These are phyloP conservation scores for Alectoria sarmentosa DNA, from an alignment of 495 filamentous ascomycete species.

Conservation along the genomic window DNA sequence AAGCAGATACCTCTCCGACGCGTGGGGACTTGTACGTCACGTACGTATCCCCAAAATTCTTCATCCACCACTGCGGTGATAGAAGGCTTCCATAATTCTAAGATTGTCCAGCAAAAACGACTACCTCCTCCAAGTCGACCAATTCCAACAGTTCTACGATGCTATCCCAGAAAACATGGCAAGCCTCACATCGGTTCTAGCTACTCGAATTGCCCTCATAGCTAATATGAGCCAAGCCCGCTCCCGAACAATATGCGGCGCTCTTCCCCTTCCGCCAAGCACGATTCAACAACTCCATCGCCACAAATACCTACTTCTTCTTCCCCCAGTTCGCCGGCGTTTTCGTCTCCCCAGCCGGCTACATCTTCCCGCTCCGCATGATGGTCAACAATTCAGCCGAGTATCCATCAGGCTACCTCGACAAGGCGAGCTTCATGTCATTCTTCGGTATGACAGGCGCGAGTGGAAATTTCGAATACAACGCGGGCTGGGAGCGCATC, in stretches of 20 bases:
- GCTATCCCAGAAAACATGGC: slow-evolving; percentile 19
- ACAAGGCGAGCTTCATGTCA: slow-evolving; percentile 38
- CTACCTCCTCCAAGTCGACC: slow-evolving; percentile 28
- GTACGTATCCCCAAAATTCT: neutral
- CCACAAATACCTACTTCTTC: slow-evolving; percentile 48
- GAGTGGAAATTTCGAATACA: slow-evolving; percentile 36
- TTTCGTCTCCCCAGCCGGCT: slow-evolving; percentile 41
- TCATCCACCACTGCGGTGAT: neutral
- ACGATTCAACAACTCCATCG: slow-evolving; percentile 42
- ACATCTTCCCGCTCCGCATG: slow-evolving; percentile 39
- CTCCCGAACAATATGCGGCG: slow-evolving; percentile 17
- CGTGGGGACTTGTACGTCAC: slow-evolving; percentile 45
- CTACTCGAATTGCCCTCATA: neutral
- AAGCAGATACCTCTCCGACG: slow-evolving; percentile 49
- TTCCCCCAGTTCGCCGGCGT: slow-evolving; percentile 44
- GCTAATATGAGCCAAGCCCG: slow-evolving; percentile 11
- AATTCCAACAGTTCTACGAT: slow-evolving; percentile 26
- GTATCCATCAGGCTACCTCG: slow-evolving; percentile 39
- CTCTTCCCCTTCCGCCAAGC: slow-evolving; percentile 19
- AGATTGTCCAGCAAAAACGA: slow-evolving; percentile 24
- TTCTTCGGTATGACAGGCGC: slow-evolving; percentile 42
- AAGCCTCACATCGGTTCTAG: neutral
- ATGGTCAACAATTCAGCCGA: slow-evolving; percentile 43
- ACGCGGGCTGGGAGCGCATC: slow-evolving; percentile 44
- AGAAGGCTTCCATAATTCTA: neutral